Conservation (phyloP, 495 filamentous ascomycete genomes). For the Aspergillus cavernicola region DNA sequence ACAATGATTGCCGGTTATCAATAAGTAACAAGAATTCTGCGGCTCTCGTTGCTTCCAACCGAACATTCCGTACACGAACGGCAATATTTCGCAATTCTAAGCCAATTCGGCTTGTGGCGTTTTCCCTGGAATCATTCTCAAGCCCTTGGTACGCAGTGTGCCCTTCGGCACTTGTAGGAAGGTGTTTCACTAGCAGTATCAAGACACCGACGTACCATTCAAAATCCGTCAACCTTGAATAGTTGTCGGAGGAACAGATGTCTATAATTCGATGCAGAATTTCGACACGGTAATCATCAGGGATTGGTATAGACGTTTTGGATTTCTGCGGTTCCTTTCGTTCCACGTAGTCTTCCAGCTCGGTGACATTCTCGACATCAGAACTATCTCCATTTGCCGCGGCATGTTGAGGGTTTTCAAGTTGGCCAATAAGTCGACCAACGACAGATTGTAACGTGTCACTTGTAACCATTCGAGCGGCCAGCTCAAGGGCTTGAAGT, state of each 20-base stretch:
- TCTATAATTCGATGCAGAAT: conserved; percentile 77
- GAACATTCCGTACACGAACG: conserved; percentile 82
- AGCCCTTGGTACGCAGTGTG: conserved; percentile 15
- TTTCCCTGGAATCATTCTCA: conserved; percentile 13
- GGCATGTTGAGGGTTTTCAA: conserved; percentile 50
- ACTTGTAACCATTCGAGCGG: conserved; percentile 82
- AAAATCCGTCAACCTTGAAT: conserved; percentile 80
- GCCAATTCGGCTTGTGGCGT: conserved; percentile 68
- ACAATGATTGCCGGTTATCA: conserved; percentile 42
- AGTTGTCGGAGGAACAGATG: conserved; percentile 90
- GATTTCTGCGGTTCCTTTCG: conserved; percentile 11
- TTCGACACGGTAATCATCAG: conserved; percentile 75
- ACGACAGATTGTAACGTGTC: conserved; percentile 83
- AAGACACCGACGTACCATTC: conserved; percentile 94
- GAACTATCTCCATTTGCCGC: not conserved
- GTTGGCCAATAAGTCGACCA: conserved; percentile 78
- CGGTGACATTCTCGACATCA: conserved; percentile 5
- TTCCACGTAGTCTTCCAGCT: not conserved
- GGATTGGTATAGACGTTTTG: conserved; percentile 44
- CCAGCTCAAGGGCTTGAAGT: conserved; percentile 84
- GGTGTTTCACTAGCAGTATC: conserved; percentile 70
- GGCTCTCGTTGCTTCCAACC: conserved; percentile 72
- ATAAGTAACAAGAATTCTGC: conserved; percentile 68
- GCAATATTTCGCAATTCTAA: conserved; percentile 82
- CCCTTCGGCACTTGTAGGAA: conserved; percentile 38